Base-by-base conservation (phyloP, 257 asterid species). In the Scutellaria baicalensis region DNA sequence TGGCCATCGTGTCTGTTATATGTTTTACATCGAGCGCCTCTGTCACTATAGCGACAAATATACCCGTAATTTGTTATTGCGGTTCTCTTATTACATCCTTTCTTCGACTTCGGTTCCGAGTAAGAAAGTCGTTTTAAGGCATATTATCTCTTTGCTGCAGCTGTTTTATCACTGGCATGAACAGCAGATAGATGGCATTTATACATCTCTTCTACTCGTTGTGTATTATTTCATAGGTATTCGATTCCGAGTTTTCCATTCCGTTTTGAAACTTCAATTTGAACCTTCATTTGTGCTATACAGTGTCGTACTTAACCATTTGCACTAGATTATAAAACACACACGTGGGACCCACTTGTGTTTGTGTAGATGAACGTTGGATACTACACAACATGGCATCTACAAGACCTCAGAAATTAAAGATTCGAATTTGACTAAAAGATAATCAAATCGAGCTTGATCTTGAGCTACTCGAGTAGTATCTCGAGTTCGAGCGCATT, bases 151-250 rank as follows among this genome's bases (percentile, higher is more conserved):
- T 68, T 48, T 8, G 39, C 69, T 70, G 87, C 94, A 87, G 94
- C 82, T 85, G 76, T 82, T 87, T 58, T 87, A 82, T 77, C 75
- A 87, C 78, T 87, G 95, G 96, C 85, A 75, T 62, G 82, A 79
- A 60, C 84, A 83, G 48, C 79, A 74, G 64, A 75, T 67, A 39
- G 71, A 68, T 60, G 78, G 74, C 27, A 75, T 77, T 70, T 77
- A 63, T 70, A 80, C 90, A 52, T 82, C 88, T 65, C 81, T 85
- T 60, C 86, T 89, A 56, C 82, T 89, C 76, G 73, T 87, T 50
- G 17, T 82, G 52, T 85, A 89, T 71, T 89, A 85, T 68, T 82
- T 89, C 70, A 79, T 87, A 81, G 96, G 96, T 87, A 85, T 20
- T 13, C 17, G 14, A n/a, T 64, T 18, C 16, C 56, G 43, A 27